Evolutionary conservation across 345 rosid genomes (phyloP).

Genomic region (Gossypium bickii): DNA sequence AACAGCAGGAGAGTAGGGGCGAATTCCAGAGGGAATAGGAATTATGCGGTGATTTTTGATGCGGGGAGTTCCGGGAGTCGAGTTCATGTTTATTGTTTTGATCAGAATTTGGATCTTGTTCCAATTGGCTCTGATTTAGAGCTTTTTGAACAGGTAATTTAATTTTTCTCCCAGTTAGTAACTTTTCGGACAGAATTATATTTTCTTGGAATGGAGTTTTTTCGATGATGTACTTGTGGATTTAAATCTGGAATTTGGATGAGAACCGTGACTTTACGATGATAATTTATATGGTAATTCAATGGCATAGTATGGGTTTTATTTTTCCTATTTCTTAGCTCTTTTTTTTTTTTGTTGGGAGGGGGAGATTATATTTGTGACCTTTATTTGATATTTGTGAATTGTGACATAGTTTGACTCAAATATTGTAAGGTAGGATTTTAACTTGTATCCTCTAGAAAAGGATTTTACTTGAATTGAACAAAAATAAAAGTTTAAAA

Average conservation of each 20-base stretch:
- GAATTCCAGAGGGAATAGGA: constrained; percentile 33
- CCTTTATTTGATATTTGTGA: not conserved
- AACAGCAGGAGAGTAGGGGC: constrained; percentile 45
- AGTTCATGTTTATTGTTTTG: constrained; percentile 91
- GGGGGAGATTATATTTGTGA: not conserved
- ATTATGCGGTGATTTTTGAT: constrained; percentile 76
- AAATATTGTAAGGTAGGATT: not conserved
- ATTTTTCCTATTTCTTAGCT: too few relatives aligned
- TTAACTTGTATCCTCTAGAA: not conserved
- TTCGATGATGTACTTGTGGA: not conserved
- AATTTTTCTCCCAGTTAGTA: not conserved
- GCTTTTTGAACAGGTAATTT: constrained; percentile 65
- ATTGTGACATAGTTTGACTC: not conserved
- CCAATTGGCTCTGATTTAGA: constrained; percentile 84
- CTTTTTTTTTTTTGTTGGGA: not conserved
- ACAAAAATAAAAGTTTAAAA: not conserved
- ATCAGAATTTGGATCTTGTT: constrained; percentile 81
- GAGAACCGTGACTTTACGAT: not conserved
- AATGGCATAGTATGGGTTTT: too few relatives aligned
- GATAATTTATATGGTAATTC: not conserved
- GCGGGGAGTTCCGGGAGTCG: constrained; percentile 98
- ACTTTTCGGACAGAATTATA: not conserved
- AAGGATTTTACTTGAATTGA: not conserved
- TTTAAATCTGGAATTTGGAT: not conserved
- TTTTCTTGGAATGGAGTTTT: not conserved